Percentiles rank a stretch among this genome's conserved stretches.
Conservation (phyloP, 1,284 basidiomycete species). For the Ustilago bromivora region DNA sequence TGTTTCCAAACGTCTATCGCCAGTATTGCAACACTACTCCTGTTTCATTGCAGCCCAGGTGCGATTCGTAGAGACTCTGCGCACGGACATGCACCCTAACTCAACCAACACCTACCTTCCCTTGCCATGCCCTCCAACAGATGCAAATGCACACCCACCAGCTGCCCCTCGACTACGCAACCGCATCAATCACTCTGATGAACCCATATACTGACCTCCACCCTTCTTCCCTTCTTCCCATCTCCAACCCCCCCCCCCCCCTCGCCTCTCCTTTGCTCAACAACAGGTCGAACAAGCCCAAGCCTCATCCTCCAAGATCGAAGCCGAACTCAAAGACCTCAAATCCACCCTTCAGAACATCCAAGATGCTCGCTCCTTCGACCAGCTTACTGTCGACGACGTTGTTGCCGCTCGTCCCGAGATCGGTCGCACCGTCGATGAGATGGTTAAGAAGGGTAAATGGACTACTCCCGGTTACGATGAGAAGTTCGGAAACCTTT, state of each 20-base stretch:
- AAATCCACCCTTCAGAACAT: slow-evolving; percentile 96
- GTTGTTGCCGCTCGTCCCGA: slow-evolving; percentile 93
- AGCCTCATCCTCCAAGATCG: slow-evolving; percentile 90
- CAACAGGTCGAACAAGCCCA: slow-evolving; percentile 86
- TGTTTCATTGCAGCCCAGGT: slow-evolving; percentile 6
- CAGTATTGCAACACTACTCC: slow-evolving; percentile 2
- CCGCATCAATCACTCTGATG: too few relatives aligned
- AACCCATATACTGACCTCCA: slow-evolving; percentile 19
- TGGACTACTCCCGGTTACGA: slow-evolving; percentile 80
- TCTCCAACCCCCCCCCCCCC: too few relatives aligned
- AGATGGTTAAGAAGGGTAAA: slow-evolving; percentile 98
- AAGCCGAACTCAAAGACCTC: slow-evolving; percentile 90
- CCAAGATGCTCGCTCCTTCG: slow-evolving; percentile 95
- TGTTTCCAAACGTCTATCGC: slow-evolving; percentile 3
- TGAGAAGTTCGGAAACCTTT: slow-evolving; percentile 69
- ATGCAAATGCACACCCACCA: not conserved
- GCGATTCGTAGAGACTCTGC: not conserved
- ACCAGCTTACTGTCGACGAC: slow-evolving; percentile 93
- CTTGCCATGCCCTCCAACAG: not conserved
- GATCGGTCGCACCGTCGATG: slow-evolving; percentile 91
- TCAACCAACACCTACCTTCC: not conserved
- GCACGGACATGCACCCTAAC: not conserved
- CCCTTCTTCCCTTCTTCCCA: not conserved
- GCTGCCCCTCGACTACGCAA: not conserved
- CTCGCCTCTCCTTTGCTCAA: not conserved